Conservation (phyloP, 1,139 yeast genomes). For the Nakaseomyces bracarensis region DNA sequence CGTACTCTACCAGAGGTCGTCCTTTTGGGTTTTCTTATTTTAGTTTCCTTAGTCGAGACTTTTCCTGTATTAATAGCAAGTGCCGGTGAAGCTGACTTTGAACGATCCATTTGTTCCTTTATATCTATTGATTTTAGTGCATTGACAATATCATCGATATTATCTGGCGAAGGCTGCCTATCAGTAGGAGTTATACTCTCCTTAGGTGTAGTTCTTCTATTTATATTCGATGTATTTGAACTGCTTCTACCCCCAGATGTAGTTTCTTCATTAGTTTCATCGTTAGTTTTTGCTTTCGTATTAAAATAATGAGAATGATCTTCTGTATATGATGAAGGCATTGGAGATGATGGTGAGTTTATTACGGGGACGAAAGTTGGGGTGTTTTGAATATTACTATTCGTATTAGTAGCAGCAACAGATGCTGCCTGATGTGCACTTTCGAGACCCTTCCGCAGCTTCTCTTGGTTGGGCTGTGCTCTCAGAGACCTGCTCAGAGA, state of each 20-base stretch:
- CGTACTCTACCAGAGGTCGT: not conserved
- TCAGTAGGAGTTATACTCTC: not conserved
- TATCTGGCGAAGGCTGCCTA: not conserved
- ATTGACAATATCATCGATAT: constrained; percentile 4
- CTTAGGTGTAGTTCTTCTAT: not conserved
- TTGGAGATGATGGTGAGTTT: not conserved
- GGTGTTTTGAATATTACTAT: not conserved
- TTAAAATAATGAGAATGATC: not conserved
- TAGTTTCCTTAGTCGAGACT: not conserved
- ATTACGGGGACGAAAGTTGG: not conserved
- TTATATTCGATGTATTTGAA: not conserved
- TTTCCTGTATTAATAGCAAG: too few species aligned
- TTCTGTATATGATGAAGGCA: not conserved
- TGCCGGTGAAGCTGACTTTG: not conserved
- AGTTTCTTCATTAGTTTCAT: not conserved
- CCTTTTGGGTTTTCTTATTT: not conserved
- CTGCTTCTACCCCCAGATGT: not conserved
- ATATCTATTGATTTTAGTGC: not conserved
- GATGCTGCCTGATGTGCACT: constrained; percentile 5
- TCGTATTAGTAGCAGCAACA: not conserved
- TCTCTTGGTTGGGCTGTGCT: not conserved
- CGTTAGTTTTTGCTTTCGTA: not conserved
- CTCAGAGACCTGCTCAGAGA: not conserved
- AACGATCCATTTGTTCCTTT: not conserved
- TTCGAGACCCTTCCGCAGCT: not conserved